phyloP scores from a whole-genome alignment of 1,139 yeast genomes.

The Schwanniomyces etchellsii region DNA sequence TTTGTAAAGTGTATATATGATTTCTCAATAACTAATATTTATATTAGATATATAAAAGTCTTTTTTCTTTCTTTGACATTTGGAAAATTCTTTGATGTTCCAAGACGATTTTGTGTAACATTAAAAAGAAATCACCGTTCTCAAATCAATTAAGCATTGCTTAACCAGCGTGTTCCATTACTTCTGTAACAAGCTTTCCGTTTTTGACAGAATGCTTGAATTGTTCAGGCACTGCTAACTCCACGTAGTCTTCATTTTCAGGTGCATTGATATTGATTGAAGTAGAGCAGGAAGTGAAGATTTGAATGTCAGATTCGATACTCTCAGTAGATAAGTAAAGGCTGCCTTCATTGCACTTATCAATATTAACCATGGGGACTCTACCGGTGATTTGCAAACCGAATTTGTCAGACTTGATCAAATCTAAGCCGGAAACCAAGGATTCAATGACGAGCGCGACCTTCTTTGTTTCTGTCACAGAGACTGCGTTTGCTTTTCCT shows the following conservation, averaged over 20 bases:
- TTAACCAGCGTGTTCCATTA: constrained; percentile 45
- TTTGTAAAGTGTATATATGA: neutral
- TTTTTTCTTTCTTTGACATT: constrained; percentile 3
- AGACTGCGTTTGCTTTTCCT: constrained; percentile 89
- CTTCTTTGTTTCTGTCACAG: constrained; percentile 67
- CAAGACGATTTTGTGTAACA: constrained; percentile 5
- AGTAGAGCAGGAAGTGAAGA: constrained; percentile 80
- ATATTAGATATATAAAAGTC: too few relatives aligned
- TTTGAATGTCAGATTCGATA: constrained; percentile 53
- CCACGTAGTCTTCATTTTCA: constrained; percentile 55
- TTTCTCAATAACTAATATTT: constrained; percentile 1
- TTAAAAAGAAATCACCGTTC: neutral
- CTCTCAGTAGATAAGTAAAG: constrained; percentile 72
- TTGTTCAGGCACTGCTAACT: constrained; percentile 85
- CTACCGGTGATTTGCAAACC: constrained; percentile 80
- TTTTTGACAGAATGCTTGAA: constrained; percentile 52
- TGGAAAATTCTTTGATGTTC: constrained; percentile 9
- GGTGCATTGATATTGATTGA: constrained; percentile 82
- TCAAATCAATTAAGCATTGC: neutral
- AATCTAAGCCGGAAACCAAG: constrained; percentile 81
- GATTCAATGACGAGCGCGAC: constrained; percentile 78
- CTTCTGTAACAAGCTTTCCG: constrained; percentile 38
- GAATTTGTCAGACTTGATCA: constrained; percentile 75
- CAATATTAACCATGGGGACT: constrained; percentile 79
- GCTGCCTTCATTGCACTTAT: constrained; percentile 83